phyloP scores from a whole-genome alignment of 164 flowering plant genomes.

The Saururus chinensis region DNA sequence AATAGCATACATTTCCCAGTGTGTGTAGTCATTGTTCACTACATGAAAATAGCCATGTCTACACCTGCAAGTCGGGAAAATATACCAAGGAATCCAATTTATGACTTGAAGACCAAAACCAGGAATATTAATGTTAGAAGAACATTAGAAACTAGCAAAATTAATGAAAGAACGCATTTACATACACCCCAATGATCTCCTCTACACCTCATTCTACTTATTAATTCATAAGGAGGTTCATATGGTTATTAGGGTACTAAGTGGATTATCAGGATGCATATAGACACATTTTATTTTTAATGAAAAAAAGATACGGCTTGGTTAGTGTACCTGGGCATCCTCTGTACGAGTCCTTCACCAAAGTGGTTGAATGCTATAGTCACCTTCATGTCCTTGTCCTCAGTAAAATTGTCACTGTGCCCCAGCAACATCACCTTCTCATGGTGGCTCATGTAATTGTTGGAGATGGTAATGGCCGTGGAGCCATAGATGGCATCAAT shows the following conservation, averaged over 20 bases:
- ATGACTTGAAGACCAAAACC: background rate
- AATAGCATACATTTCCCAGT: constrained; percentile 82
- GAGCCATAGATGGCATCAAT: constrained; percentile 71
- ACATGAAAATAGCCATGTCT: constrained; percentile 76
- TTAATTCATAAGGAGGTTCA: no score
- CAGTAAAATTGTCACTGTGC: constrained; percentile 39
- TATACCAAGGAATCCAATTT: background rate
- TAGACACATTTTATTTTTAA: no score
- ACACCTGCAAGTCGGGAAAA: constrained; percentile 30
- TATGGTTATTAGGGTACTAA: no score
- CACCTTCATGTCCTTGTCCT: constrained; percentile 69
- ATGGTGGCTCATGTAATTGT: constrained; percentile 68
- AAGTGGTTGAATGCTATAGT: constrained; percentile 77
- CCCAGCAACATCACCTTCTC: constrained; percentile 80
- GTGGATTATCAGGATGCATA: no score
- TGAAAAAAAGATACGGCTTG: background rate
- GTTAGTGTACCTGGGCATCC: constrained; percentile 62
- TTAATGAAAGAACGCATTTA: no score
- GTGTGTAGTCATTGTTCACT: constrained; percentile 81
- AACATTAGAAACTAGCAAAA: background rate
- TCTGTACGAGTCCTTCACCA: constrained; percentile 68
- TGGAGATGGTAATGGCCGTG: constrained; percentile 66
- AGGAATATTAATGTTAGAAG: background rate
- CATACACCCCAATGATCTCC: no score
- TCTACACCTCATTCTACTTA: no score